Evolutionary conservation across 805 yeast species (phyloP), one percentile per base, ranked within the genome.

Genomic region (Candida manassasensis): DNA sequence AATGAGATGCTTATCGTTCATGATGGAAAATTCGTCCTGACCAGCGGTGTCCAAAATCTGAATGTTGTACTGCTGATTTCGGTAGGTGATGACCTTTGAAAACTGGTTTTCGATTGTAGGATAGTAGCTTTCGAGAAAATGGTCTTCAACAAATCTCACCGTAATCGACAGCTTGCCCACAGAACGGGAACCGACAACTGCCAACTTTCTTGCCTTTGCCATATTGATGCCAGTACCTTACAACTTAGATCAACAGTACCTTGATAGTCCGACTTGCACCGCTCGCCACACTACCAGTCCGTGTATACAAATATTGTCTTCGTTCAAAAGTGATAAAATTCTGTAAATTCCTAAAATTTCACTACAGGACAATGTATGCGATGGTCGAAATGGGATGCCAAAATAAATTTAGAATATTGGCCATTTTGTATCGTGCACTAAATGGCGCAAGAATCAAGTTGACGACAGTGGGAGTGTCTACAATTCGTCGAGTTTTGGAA

Each of bases 21-120:
- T 73, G 44, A 84, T 77, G 32, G 86, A 75, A 54, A 81, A 84
- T 63, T 87, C 95, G 58, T 87, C 96, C 63, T 86, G 94, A 6
- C 96, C 96, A 1, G 96, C 95, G 0, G 96, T 88, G 53, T 88
- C 97, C 41, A 87, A 65, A 36, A 88, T 84, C 55, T 87, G 96
- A 17, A 89, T 76, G 35, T 80, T 79, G 54, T 83, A 88, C 36
- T 81, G 84, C 47, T 79, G 81, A 42, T 82, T 83, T 41, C 82
- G 75, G 56, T 81, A 76, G 39, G 69, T 71, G 51, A 87, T 71
- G 22, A 71, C 69, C 54, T 84, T 86, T 52, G 79, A 71, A 59
- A 84, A 84, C 58, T 84, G 89, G 59, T 84, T 86, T 55, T 86
- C 94, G 42, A 85, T 84, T 4, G 96, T 88, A 19, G 96, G 96